Evolutionary conservation across 331 rosid species (phyloP), one percentile per base, ranked within the genome.

Genomic region (Acacia pycnantha): DNA sequence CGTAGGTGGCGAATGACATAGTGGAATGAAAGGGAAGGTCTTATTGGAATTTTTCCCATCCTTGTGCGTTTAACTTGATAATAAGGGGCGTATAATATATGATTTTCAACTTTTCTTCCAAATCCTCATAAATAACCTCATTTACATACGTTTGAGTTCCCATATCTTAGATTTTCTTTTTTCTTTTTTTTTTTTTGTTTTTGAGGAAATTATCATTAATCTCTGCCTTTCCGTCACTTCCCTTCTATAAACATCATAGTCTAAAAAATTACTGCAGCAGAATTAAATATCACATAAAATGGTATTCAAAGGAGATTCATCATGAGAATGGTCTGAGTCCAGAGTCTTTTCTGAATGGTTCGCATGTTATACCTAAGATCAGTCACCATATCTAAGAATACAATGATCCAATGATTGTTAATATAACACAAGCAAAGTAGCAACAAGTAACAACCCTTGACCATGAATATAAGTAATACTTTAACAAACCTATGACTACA

Each of bases 291-390:
- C 26, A 47, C n/a, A 7, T 24, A 10, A 24, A 11, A 43, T 1
- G 8, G 48, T 33, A 8, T 64, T 62, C 22, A 22, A 37, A 61
- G 11, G 24, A 50, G 47, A 43, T 58, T 54, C 70, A 18, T 54
- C 44, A 79, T 41, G 24, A 70, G 40, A 26, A 58, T 19, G n/a
- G 76, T 43, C 72, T 27, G 2, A 8, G 3, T 61, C 21, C 68
- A 19, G 7, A 40, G 74, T 77, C 37, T 74, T 21, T 40, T 27
- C 22, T 43, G 70, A 81, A 66, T 35, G 22, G 46, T 80, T 74
- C n/a, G 4, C 4, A 33, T 47, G 15, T 46, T 54, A 53, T 21
- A 53, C 4, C 61, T 54, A 21, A 54, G 19, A 77, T 2, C 50
- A 41, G 46, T 44, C n/a, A 77, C 19, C 29, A 44, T 44, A 33